phyloP scores from a whole-genome alignment of 2,329 filamentous ascomycete genomes.

The Phyllosticta capitalensis region DNA sequence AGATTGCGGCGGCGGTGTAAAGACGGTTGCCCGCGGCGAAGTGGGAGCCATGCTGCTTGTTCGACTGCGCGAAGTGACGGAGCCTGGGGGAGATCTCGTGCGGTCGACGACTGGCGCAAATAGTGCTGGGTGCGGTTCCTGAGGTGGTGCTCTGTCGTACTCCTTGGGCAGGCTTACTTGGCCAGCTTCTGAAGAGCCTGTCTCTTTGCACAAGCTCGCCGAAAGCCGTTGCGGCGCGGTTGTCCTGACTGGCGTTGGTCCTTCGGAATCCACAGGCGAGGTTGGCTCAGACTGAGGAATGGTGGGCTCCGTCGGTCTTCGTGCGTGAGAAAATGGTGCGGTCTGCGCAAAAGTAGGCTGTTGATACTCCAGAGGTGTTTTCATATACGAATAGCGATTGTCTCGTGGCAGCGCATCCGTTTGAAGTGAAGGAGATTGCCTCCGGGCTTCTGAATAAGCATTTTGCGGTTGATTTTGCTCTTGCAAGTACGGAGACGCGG shows the following conservation, averaged over 20 bases:
- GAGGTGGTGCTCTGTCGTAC: conserved; percentile 19
- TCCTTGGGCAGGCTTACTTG: conserved; percentile 5
- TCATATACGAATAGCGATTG: conserved; percentile 27
- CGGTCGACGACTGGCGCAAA: conserved; percentile 11
- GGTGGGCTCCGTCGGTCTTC: conserved; percentile 15
- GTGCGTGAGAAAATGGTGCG: conserved; percentile 13
- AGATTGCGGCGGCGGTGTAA: conserved; percentile 15
- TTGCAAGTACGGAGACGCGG: conserved; percentile 3
- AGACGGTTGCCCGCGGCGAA: conserved; percentile 21
- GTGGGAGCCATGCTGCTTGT: conserved; percentile 24
- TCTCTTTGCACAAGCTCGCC: conserved; percentile 15
- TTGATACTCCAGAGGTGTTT: conserved; percentile 26
- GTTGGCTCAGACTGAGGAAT: conserved; percentile 17
- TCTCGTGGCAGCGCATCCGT: conserved; percentile 3
- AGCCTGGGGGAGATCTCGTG: conserved; percentile 3
- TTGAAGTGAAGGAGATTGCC: conserved; percentile 12
- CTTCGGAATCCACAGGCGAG: conserved; percentile 12
- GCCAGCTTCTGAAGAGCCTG: conserved; percentile 1
- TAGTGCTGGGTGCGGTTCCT: conserved; percentile 13
- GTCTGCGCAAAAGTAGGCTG: conserved; percentile 16
- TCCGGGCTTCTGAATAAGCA: conserved; percentile 13
- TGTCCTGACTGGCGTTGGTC: conserved; percentile 11
- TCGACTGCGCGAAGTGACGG: conserved; percentile 18
- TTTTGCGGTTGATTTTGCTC: conserved; percentile 11
- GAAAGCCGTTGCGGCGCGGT: conserved; percentile 12